Base-by-base conservation (phyloP, 306 rosid species). In the Canavalia gladiata region DNA sequence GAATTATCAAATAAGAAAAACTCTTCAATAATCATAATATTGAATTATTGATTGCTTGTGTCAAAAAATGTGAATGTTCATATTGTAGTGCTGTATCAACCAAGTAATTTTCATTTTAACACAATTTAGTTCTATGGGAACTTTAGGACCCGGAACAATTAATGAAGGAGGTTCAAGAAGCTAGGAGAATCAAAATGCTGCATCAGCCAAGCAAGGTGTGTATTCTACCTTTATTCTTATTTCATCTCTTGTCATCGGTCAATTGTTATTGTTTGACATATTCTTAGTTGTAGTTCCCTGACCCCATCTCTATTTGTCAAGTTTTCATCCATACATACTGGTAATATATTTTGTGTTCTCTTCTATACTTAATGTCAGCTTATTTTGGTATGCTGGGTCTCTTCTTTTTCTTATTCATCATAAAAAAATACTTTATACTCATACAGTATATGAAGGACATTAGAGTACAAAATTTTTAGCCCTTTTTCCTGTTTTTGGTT, bases 131-230 rank as follows among this genome's bases (percentile, higher is more conserved):
- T 74, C 74, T 52, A 6, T 50, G 81, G 83, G 74, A 68, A 37
- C 82, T 78, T 74, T 74, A 94, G 98, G 97, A 94, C 82, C 72
- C 92, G 80, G 97, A 94, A 77, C 94, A 94, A 78, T 75, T 94
- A 74, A 94, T 94, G 98, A 94, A 88, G 92, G 98, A 94, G 87
- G 98, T 94, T 84, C 98, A 92, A 83, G 98, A 94, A 84, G 98
- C 97, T 84, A 90, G 97, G 77, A 86, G 98, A 78, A 94, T 94
- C 77, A 94, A 90, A 85, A 92, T 94, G 98, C 91, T 94, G 85
- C 98, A 94, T 86, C 96, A 92, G 81, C 98, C 98, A 42, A 94
- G 98, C 96, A 94, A 90, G 97, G 98, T 92, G 65, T 72, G 35
- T 34, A 37, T 69, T 72, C 28, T 64, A 37, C 77, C 45, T 67